These are phyloP conservation scores for Parsonsia alboflavescens DNA, from an alignment of 257 asterid species.

Conservation along the genomic window DNA sequence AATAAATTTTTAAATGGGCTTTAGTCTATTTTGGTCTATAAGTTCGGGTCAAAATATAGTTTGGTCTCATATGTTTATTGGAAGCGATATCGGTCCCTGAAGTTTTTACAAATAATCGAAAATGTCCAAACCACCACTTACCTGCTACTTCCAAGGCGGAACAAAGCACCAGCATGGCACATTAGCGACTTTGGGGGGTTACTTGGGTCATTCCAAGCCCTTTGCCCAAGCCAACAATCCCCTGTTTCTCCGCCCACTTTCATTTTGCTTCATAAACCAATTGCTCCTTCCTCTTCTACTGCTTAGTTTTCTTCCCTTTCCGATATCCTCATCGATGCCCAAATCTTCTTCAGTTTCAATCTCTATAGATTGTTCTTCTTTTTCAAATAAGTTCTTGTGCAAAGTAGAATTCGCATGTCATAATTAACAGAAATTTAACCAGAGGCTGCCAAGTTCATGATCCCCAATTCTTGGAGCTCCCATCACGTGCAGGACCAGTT, in stretches of 20 bases:
- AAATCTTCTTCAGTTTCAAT: constrained; percentile 22
- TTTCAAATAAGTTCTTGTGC: constrained; percentile 62
- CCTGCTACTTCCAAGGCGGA: too few relatives aligned
- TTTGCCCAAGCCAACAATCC: too few relatives aligned
- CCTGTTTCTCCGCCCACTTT: constrained; percentile 27
- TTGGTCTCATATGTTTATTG: too few relatives aligned
- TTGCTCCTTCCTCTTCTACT: constrained; percentile 42
- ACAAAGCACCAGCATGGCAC: too few relatives aligned
- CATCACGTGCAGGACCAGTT: constrained; percentile 8
- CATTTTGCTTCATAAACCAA: constrained; percentile 23
- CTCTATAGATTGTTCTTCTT: constrained; percentile 45
- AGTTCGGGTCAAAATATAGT: too few relatives aligned
- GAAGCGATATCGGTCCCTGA: too few relatives aligned
- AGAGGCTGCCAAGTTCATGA: constrained; percentile 7
- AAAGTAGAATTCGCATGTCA: constrained; percentile 53
- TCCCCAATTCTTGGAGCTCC: constrained; percentile 6
- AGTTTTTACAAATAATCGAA: too few relatives aligned
- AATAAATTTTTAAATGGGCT: too few relatives aligned
- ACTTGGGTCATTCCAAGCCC: too few relatives aligned
- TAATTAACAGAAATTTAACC: constrained; percentile 19
- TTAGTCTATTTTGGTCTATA: too few relatives aligned
- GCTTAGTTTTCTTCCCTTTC: constrained; percentile 44
- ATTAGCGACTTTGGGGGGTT: too few relatives aligned
- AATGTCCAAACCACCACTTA: too few relatives aligned
- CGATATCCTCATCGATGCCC: constrained; percentile 19